Evolutionary conservation across 2,329 filamentous ascomycete species (phyloP), one percentile per base, ranked within the genome.

Genomic region (Neophaeococcomyces mojaviensis): DNA sequence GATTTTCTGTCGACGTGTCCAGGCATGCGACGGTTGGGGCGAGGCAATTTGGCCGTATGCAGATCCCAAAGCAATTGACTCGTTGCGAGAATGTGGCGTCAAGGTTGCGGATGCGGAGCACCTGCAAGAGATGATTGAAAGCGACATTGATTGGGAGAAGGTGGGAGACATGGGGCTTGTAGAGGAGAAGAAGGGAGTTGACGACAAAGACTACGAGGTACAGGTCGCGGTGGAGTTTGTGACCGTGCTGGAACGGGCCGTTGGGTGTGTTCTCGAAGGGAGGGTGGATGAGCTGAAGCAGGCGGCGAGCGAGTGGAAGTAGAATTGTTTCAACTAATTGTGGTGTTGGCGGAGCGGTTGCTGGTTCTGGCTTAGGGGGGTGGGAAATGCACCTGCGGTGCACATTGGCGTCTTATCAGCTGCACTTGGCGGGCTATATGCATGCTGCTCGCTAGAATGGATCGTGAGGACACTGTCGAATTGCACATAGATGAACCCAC

Each of bases 1-100:
- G 37, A 69, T 70, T 47, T 70, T 71, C 52, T 63, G 63, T 30
- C 56, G 68, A 4, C 53, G 68, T 0, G 57, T 69, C 12, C 66
- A 70, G 51, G 65, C 66, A 58, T 44, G 61, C 35, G 50, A 53
- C 15, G 48, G 50, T 2, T 71, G 67, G 67, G 50, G 49, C 6
- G 46, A 54, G 6, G 57, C 60, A 15, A 53, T 57, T 0, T 70
- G 57, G 55, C 67, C 68, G 2, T 70, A 65, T 48, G 53, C 68
- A 4, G 67, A 70, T 54, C 52, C 57, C 10, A 56, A 59, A 45
- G 65, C 65, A 7, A 48, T 59, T 41, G 54, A 58, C 10, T 57
- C 60, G 12, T 46, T 68, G 35, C 58, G 61, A 36, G 58, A 62
- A 43, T 45, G 68, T 8, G 66, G 64, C 0, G 48, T 71, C 46